Base-by-base conservation (phyloP, 2,329 filamentous ascomycete genomes). In the Exophiala sp. region DNA sequence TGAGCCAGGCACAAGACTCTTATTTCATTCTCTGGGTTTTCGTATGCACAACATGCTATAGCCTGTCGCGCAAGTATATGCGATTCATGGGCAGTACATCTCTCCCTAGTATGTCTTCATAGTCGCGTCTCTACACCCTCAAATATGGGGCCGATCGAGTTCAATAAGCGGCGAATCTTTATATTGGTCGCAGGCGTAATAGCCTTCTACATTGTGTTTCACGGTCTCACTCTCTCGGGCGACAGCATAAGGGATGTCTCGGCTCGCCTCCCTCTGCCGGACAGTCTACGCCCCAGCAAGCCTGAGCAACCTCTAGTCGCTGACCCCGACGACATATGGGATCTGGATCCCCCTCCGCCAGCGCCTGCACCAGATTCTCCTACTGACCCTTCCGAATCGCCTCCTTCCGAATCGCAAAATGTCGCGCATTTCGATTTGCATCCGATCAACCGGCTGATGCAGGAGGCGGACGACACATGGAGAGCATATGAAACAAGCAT, bases 401-500 rank as follows among this genome's bases (percentile, higher is more conserved):
- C 50, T 12, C 42, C 47, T 9, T 36, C 57, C 16, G 20, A 43
- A 16, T 14, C 56, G 1, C 35, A 48, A 16, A 33, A 51, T 33
- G 48, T 55, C 9, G 49, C 62, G 24, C 52, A 54, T 33, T 48
- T 53, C 33, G 65, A 68, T 45, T 52, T 58, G 20, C 69, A 71
- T 47, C 69, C 69, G 5, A 71, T 71, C 21, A 60, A 47, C 9
- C 40, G 54, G 32, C 54, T 70, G 51, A 72, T 72, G 65, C 53
- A 62, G 32, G 64, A 71, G 33, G 70, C 70, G 9, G 66, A 72
- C 47, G 55, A 52, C n/a, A 55, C 58, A 33, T 72, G 68, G 63
- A 60, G 61, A 33, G 45, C 53, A 33, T 71, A 71, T 45, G 66
- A 70, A 40, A 59, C 62, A 11, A 58, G 61, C 36, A 63, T 69